Percentiles rank a stretch among this genome's conserved stretches.
Evolutionary conservation across 202 grass and related monocot genomes (phyloP).

Genomic region (Zizania palustris): DNA sequence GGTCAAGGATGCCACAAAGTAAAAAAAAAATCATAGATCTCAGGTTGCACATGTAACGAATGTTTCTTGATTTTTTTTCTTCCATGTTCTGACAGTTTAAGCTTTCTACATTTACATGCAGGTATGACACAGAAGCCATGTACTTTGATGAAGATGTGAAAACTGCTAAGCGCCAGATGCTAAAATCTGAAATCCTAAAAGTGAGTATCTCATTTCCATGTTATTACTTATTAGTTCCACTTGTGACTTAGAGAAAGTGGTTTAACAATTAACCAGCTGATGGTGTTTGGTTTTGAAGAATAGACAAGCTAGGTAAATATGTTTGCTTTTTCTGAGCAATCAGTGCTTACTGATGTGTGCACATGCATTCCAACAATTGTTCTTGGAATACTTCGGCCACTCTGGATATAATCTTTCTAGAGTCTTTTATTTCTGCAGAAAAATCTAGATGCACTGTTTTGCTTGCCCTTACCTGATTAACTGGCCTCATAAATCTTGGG

Average conservation of each 20-base stretch:
- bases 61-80: constrained; percentile 13
- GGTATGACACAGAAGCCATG: constrained; percentile 76
- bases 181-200: constrained; percentile 69
- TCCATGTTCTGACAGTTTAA: not conserved
- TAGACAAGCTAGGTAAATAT: constrained; percentile 1
- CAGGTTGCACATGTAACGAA: not conserved
- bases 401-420: not conserved
- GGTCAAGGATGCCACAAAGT: constrained; percentile 1
- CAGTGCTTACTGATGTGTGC: not conserved
- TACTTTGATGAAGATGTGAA: constrained; percentile 89
- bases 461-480: constrained; percentile 18
- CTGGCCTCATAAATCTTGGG: not conserved
- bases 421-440: not conserved
- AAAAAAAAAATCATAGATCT: not conserved
- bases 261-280: constrained; percentile 16
- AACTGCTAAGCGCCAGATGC: constrained; percentile 61
- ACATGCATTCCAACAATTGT: constrained; percentile 1
- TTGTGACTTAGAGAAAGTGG: constrained; percentile 5
- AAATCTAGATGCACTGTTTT: not conserved
- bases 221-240: not conserved
- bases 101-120: constrained; percentile 44
- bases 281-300: not conserved
- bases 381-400: not conserved
- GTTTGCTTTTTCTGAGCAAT: constrained; percentile 10
- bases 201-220: constrained; percentile 54